Percentiles rank a stretch among this genome's conserved stretches.
Evolutionary conservation across 1,139 yeast species (phyloP).

Genomic region (Insectozyma bohioensis): DNA sequence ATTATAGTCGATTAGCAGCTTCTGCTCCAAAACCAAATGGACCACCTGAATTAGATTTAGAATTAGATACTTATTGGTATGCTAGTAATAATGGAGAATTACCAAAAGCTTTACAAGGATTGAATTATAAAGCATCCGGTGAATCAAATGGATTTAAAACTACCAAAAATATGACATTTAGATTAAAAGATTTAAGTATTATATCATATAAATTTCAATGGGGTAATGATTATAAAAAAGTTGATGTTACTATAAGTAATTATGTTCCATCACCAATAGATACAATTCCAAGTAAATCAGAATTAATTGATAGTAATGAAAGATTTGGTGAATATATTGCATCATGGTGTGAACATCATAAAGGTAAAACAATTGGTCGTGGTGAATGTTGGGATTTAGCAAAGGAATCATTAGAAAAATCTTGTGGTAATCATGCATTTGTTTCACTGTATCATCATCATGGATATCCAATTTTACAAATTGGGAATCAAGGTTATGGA

Average conservation of each 20-base stretch:
- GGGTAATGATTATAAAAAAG: conserved; percentile 29
- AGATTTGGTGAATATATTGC: conserved; percentile 58
- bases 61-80: conserved; percentile 48
- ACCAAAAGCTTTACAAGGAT: conserved; percentile 38
- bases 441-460: conserved; percentile 54
- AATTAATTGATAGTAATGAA: conserved; percentile 40
- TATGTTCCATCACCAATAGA: conserved; percentile 53
- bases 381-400: conserved; percentile 87
- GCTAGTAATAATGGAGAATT: conserved; percentile 25
- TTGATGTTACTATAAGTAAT: conserved; percentile 27
- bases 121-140: conserved; percentile 33
- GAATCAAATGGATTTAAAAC: conserved; percentile 15
- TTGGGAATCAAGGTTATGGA: conserved; percentile 26
- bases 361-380: conserved; percentile 58
- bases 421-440: conserved; percentile 65
- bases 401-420: conserved; percentile 56
- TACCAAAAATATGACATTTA: conserved; percentile 28
- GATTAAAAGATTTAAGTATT: conserved; percentile 54
- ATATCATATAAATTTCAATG: conserved; percentile 48
- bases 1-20: conserved; percentile 25
- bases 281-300: conserved; percentile 33
- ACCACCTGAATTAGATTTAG: conserved; percentile 42
- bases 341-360: conserved; percentile 57
- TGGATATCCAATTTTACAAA: conserved; percentile 54
- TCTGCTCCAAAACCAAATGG: conserved; percentile 14